Evolutionary conservation across 345 rosid genomes (phyloP), one percentile per base, ranked within the genome.

Genomic region (Arabidopsis suecica): DNA sequence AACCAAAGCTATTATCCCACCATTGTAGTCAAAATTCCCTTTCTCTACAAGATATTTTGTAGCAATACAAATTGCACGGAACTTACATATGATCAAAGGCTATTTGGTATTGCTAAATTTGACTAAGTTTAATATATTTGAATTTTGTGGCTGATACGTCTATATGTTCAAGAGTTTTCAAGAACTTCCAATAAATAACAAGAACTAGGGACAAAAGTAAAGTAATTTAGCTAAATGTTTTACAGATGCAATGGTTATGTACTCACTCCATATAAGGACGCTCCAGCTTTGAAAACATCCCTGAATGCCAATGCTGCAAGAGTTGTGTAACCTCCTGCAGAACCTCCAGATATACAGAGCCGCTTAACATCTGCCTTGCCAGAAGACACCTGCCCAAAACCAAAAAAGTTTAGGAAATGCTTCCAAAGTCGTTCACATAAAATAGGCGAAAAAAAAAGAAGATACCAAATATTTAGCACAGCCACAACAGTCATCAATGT

Each of bases 241-340:
- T 6, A 38, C 9, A 12, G 36, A 32, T 44, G 48, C 37, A 55
- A 67, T 3, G 28, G 28, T 48, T 12, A 9, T 11, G 60, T 59
- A 88, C 93, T 89, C 79, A 93, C 97, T 28, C 99, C 97, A 76
- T 77, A 89, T 73, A 92, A 82, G 60, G 99, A 95, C 34, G 99
- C 93, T 69, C 97, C 99, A 75, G 97, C 97, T 73, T 90, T 89
- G 77, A 95, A 95, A 13, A 84, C 86, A 64, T 95, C 86, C 82
- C 79, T 89, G 75, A 90, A 95, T 20, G 97, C 97, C 67, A 95
- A 91, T 61, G 99, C 80, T 54, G 99, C 99, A 78, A 92, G 89
- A 57, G 97, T 90, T 37, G 97, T 95, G 74, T 92, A 95, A 41
- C 99, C 97, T 66, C 99, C 97, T 56, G 99, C 99, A 68, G 99